phyloP scores from a whole-genome alignment of 73 alveolate species.

The Paramecium sonneborni region DNA sequence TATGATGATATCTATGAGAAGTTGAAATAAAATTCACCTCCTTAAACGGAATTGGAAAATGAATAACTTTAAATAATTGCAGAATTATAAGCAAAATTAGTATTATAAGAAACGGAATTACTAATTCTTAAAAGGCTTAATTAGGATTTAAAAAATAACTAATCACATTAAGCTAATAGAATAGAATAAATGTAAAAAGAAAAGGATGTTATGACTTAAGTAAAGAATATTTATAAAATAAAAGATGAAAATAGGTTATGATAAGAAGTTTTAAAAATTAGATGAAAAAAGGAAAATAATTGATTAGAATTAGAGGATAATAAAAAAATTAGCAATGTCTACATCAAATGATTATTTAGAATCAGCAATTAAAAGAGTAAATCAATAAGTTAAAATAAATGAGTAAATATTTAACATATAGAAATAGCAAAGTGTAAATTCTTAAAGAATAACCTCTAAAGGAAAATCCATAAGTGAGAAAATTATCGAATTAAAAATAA shows the following conservation, averaged over 20 bases:
- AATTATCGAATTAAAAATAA: too few species aligned
- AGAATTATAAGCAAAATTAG: constrained; percentile 33
- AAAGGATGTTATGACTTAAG: constrained; percentile 25
- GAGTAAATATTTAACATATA: not conserved
- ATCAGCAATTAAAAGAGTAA: not conserved
- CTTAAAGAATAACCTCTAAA: not conserved
- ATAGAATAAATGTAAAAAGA: not conserved
- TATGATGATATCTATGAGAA: constrained; percentile 22
- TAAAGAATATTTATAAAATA: not conserved
- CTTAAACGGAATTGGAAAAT: not conserved
- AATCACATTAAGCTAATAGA: not conserved
- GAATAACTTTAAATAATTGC: constrained; percentile 8
- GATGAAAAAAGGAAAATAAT: not conserved
- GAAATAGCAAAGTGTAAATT: not conserved
- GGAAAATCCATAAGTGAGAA: not conserved
- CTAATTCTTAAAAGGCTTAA: not conserved
- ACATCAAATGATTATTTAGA: constrained; percentile 46
- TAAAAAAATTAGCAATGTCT: not conserved
- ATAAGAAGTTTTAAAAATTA: constrained; percentile 4
- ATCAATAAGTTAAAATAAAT: constrained; percentile 25
- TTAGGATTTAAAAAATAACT: not conserved
- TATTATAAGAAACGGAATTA: not conserved
- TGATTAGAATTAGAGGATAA: not conserved
- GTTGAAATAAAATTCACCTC: not conserved
- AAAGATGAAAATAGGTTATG: constrained; percentile 39